Evolutionary conservation across 352 stramenopile genomes (phyloP).

Genomic region (Achlya hypogyna): DNA sequence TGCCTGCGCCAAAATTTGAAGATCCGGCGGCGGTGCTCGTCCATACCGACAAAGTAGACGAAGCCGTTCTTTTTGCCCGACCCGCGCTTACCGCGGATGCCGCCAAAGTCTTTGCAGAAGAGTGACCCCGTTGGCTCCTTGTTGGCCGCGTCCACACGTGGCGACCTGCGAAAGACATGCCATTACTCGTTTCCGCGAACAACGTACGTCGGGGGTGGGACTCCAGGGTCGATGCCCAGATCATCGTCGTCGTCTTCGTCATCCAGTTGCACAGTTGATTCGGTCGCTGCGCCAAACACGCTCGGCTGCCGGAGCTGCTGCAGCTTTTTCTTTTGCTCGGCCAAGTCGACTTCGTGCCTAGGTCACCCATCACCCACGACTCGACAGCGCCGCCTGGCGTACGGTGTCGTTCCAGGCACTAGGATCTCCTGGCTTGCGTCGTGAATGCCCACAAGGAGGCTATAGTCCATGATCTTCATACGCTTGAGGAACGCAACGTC

Average conservation of each 20-base stretch:
- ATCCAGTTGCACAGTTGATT: background rate
- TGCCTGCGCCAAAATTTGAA: slow-evolving; percentile 25
- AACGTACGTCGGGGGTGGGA: background rate
- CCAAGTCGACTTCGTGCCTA: background rate
- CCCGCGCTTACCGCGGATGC: slow-evolving; percentile 53
- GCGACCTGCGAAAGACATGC: background rate
- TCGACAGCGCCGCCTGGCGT: slow-evolving; percentile 20
- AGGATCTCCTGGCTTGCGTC: slow-evolving; percentile 54
- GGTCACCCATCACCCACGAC: background rate
- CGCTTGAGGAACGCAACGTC: slow-evolving; percentile 86
- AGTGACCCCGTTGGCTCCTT: slow-evolving; percentile 42
- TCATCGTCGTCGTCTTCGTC: background rate
- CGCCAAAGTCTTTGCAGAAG: slow-evolving; percentile 66
- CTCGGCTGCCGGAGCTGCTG: background rate
- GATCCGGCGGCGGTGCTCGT: too few species aligned
- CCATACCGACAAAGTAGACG: slow-evolving; percentile 78
- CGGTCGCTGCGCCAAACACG: background rate
- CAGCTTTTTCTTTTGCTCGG: slow-evolving; percentile 6
- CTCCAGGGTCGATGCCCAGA: background rate
- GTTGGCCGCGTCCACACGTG: background rate
- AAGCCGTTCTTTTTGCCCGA: slow-evolving; percentile 61
- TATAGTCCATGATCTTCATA: slow-evolving; percentile 95
- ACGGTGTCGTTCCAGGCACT: slow-evolving; percentile 24
- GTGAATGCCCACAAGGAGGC: slow-evolving; percentile 87
- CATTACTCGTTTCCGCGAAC: background rate